These are phyloP conservation scores for Collybiopsis confluens DNA, from an alignment of 768 basidiomycete genomes.

Conservation along the genomic window DNA sequence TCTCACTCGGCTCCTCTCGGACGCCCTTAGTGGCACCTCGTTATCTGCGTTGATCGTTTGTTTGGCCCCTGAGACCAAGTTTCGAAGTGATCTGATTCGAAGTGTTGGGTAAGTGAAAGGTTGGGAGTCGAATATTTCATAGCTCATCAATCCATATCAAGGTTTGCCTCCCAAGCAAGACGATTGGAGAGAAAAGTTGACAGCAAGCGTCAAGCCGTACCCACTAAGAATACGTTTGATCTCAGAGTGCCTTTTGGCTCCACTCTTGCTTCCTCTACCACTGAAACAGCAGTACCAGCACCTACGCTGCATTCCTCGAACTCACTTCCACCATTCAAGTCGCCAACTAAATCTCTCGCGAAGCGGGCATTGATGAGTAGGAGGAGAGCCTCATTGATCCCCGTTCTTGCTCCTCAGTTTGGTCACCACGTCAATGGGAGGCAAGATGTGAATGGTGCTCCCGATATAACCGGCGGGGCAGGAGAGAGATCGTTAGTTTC, in stretches of 20 bases:
- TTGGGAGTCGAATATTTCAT: slow-evolving; percentile 13
- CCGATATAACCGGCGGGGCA: no score
- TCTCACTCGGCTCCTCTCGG: slow-evolving; percentile 84
- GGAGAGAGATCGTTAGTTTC: no score
- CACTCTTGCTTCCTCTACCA: not conserved
- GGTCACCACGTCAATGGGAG: no score
- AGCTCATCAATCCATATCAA: not conserved
- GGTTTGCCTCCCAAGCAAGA: not conserved
- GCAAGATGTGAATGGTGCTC: no score
- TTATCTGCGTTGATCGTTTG: slow-evolving; percentile 84
- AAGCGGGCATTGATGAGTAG: not conserved
- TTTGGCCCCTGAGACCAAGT: slow-evolving; percentile 77
- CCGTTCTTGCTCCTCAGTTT: not conserved
- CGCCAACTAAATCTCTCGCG: no score
- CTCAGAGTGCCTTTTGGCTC: not conserved
- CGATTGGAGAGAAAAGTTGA: not conserved
- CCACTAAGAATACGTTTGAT: not conserved
- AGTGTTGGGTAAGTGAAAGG: not conserved
- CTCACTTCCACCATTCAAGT: no score
- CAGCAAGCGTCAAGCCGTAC: not conserved
- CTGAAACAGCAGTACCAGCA: not conserved
- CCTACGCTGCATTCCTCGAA: not conserved
- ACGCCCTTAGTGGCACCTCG: slow-evolving; percentile 80
- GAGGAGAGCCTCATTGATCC: not conserved
- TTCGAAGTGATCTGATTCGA: slow-evolving; percentile 78